These are phyloP conservation scores for Brasilioporus rufonigricans DNA, from an alignment of 768 basidiomycete species.

Conservation along the genomic window DNA sequence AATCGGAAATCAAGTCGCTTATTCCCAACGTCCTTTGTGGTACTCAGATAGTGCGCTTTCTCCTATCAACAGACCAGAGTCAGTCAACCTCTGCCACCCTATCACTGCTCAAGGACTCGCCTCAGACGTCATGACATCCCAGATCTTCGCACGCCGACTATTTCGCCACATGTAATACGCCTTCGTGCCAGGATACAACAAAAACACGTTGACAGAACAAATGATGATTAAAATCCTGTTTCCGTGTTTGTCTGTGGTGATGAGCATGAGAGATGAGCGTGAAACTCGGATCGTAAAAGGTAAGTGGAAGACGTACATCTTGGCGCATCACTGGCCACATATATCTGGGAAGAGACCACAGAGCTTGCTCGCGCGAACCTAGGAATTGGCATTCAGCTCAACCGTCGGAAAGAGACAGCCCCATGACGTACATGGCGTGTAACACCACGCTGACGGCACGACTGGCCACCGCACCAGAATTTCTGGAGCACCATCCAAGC, in stretches of 20 bases:
- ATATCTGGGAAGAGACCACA: constrained; percentile 52
- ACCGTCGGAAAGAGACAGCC: background rate
- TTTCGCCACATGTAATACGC: constrained; percentile 61
- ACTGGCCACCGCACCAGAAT: constrained; percentile 56
- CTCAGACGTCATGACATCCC: constrained; percentile 56
- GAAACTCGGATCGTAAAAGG: background rate
- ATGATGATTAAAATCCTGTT: constrained; percentile 50
- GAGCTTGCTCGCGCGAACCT: constrained; percentile 42
- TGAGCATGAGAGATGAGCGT: background rate
- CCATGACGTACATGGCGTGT: constrained; percentile 47
- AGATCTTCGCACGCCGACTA: constrained; percentile 47
- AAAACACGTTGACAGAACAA: constrained; percentile 10
- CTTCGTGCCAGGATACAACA: constrained; percentile 55
- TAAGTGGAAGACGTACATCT: constrained; percentile 37
- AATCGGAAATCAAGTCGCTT: constrained; percentile 61
- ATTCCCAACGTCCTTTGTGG: constrained; percentile 53
- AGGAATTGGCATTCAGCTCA: background rate
- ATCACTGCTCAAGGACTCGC: constrained; percentile 22
- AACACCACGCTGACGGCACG: constrained; percentile 57
- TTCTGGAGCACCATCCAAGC: constrained; percentile 61
- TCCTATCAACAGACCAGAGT: constrained; percentile 36
- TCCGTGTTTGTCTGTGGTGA: constrained; percentile 48
- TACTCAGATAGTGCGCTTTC: constrained; percentile 44
- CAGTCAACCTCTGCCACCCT: background rate
- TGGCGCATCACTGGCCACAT: constrained; percentile 55